Base-by-base conservation (phyloP, 2,329 filamentous ascomycete genomes). In the Botrytis hyacinthi region DNA sequence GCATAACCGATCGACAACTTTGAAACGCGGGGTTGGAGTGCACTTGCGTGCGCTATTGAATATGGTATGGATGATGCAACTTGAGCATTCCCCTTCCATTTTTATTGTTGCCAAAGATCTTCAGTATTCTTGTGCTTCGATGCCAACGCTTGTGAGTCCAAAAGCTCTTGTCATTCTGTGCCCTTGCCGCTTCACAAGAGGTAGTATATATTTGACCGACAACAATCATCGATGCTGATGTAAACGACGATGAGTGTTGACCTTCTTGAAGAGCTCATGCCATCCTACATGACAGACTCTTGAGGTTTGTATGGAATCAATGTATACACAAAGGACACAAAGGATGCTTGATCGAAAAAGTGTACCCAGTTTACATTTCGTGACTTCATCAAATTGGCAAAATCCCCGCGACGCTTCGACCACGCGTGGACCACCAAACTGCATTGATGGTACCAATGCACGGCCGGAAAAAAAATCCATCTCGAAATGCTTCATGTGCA, bases 381-480 rank as follows among this genome's bases (percentile, higher is more conserved):
- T n/a, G 48, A 51, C 12, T n/a, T 14, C 3, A 22, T 20, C 46
- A 51, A 26, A 26, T 51, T 51, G 46, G 9, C 14, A 57, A 57
- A 57, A 29, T 57, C 14, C 57, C 29, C 29, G 16, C 29, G 57
- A 20, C 29, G 57, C 32, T 32, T 60, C 32, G n/a, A 16, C 12
- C 35, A 62, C 60, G 35, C 35, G 51, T 57, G n/a, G 51, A 57
- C 51, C 40, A 46, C n/a, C 8, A 40, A 72, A 46, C 10, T 69
- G 71, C 62, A 44, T 6, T 61, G 20, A 46, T 68, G 62, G 71
- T 72, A 10, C 22, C 6, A 72, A 60, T 72, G 71, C 40, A 10
- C 71, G 51, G 32, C 71, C 71, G 71, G 71, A 72, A 72, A 72
- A 72, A 72, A 72, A 72, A 40, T 72, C 71, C 48, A 61, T 40